Percentiles rank a stretch among this genome's conserved stretches.
Conservation (phyloP, 495 filamentous ascomycete species). For the Aspergillus affinis region DNA sequence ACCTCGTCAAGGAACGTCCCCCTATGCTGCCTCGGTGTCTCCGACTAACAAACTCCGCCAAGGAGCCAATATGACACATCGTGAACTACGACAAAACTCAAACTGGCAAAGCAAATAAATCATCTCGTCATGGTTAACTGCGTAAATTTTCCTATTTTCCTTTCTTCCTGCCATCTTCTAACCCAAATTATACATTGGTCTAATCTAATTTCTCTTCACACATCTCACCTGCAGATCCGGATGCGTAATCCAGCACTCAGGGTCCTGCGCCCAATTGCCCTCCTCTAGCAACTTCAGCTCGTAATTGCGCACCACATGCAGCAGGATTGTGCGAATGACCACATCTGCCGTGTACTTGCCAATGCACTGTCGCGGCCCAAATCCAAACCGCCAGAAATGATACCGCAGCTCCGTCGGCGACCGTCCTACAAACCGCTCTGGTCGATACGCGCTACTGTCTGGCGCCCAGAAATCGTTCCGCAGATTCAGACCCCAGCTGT, state of each 20-base stretch:
- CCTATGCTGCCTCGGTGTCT: too few relatives aligned
- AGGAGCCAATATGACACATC: too few relatives aligned
- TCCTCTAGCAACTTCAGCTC: conserved; percentile 1
- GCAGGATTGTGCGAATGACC: conserved; percentile 23
- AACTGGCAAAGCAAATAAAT: neutral
- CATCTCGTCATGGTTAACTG: neutral
- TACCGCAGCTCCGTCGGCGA: conserved; percentile 22
- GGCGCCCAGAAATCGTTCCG: conserved; percentile 35
- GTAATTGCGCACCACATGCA: conserved; percentile 17
- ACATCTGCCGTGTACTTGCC: conserved; percentile 28
- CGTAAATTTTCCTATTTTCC: neutral
- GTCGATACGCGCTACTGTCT: conserved; percentile 23
- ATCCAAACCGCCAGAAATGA: conserved; percentile 33
- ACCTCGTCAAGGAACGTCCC: too few relatives aligned
- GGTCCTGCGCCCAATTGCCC: neutral
- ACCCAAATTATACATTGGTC: neutral
- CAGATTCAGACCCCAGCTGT: conserved; percentile 39
- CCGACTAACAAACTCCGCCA: too few relatives aligned
- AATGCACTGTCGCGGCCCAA: conserved; percentile 34
- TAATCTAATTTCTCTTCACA: neutral
- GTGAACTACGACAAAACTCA: too few relatives aligned
- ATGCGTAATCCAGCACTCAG: neutral
- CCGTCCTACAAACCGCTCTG: conserved; percentile 22
- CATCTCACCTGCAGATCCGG: conserved; percentile 1
- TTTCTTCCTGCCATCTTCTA: neutral